These are phyloP conservation scores for Amoebophrya sp. DNA, from an alignment of 169 alveolate species.

Conservation along the genomic window DNA sequence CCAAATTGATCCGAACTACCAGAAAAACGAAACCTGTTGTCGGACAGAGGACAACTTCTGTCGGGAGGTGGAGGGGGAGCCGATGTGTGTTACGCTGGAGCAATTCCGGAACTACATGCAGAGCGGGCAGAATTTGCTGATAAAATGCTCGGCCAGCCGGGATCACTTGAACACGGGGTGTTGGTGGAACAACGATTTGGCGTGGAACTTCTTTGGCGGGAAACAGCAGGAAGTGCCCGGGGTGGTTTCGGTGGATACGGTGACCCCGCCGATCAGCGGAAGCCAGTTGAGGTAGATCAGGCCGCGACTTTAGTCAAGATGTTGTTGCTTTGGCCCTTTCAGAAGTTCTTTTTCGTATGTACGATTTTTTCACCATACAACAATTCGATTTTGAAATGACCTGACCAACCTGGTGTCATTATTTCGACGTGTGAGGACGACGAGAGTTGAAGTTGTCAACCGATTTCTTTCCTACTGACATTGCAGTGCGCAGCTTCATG, in stretches of 20 bases:
- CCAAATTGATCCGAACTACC: no score
- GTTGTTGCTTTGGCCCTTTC: no score
- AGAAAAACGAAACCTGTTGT: background rate
- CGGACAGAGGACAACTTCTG: background rate
- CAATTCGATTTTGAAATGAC: no score
- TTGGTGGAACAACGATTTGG: background rate
- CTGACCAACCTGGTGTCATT: no score
- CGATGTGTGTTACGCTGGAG: slow-evolving; percentile 1
- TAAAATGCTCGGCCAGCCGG: background rate
- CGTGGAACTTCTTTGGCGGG: background rate
- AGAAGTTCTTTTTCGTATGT: no score
- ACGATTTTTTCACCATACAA: no score
- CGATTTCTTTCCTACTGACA: no score
- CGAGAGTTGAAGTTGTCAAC: no score
- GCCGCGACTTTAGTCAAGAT: no score
- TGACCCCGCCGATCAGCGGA: background rate
- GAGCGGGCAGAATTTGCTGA: background rate
- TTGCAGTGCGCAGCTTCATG: no score
- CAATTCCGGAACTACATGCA: background rate
- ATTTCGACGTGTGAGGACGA: no score
- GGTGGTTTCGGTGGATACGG: background rate
- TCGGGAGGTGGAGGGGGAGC: background rate
- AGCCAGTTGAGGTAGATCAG: background rate
- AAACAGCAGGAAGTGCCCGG: background rate
- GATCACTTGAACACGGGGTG: background rate